phyloP scores from a whole-genome alignment of 2,329 filamentous ascomycete species.

The Colletotrichum sp. region DNA sequence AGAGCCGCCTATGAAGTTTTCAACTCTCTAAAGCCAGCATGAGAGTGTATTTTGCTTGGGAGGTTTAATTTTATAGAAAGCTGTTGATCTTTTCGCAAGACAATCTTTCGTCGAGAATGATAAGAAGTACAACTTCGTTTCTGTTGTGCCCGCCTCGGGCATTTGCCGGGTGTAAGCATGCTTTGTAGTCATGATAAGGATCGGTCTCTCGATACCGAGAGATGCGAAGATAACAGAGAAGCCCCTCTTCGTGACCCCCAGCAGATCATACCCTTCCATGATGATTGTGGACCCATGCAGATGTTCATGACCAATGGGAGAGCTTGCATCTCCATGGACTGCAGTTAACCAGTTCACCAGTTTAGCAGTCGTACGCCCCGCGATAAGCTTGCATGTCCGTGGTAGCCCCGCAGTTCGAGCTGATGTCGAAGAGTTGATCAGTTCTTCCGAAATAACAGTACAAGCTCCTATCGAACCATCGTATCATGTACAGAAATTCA shows the following conservation, averaged over 20 bases:
- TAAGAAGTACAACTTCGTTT: neutral
- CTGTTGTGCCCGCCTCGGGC: neutral
- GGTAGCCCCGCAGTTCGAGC: neutral
- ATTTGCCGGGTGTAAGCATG: neutral
- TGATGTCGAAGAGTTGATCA: neutral
- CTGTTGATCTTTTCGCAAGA: neutral
- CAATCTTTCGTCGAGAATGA: neutral
- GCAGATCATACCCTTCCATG: neutral
- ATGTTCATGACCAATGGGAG: neutral
- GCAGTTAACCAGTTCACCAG: conserved; percentile 19
- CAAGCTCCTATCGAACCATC: neutral
- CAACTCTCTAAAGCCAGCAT: neutral
- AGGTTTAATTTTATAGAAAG: neutral
- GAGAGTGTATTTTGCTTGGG: neutral
- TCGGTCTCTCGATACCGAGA: neutral
- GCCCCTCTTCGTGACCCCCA: neutral
- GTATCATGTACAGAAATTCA: neutral
- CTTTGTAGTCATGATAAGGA: neutral
- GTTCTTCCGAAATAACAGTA: neutral
- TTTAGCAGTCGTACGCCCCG: neutral
- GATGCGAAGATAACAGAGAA: neutral
- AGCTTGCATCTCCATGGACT: neutral
- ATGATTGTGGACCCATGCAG: neutral
- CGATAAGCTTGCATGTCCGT: neutral
- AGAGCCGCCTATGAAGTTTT: neutral